phyloP scores from a whole-genome alignment of 2,329 filamentous ascomycete genomes.

The Aspergillus aculeatinus region DNA sequence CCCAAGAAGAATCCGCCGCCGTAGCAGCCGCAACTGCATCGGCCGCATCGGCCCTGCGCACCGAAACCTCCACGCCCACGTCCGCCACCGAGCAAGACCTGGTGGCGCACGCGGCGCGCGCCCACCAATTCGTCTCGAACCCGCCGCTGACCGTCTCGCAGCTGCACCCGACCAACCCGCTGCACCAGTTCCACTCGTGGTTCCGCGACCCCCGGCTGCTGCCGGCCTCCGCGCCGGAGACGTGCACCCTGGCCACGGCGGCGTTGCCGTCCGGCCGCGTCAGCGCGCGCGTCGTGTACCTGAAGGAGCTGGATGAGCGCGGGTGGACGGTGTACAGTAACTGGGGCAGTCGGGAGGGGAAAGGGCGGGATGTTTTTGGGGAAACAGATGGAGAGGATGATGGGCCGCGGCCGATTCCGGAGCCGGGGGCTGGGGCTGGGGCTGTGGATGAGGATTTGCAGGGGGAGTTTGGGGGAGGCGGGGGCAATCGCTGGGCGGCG shows the following conservation, averaged over 20 bases:
- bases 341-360: conserved; percentile 67
- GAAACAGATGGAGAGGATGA: conserved; percentile 4
- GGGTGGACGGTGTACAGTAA: conserved; percentile 96
- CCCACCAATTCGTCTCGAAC: conserved; percentile 45
- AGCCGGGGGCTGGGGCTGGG: conserved; percentile 51
- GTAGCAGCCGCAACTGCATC: background rate
- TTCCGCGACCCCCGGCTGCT: conserved; percentile 69
- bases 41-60: conserved; percentile 20
- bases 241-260: conserved; percentile 83
- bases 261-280: conserved; percentile 79
- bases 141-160: conserved; percentile 43
- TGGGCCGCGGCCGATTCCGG: conserved; percentile 58
- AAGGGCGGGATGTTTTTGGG: conserved; percentile 44
- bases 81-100: conserved; percentile 35
- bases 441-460: conserved; percentile 21
- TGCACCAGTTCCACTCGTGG: conserved; percentile 86
- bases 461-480: conserved; percentile 19
- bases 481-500: conserved; percentile 70
- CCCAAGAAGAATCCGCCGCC: background rate
- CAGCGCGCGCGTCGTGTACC: conserved; percentile 81
- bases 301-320: conserved; percentile 82
- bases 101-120: conserved; percentile 40
- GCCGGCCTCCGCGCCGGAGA: conserved; percentile 74
- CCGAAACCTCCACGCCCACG: conserved; percentile 37
- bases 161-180: conserved; percentile 55